phyloP scores from a whole-genome alignment of 163 green algal species.

The Scenedesmus sp. region DNA sequence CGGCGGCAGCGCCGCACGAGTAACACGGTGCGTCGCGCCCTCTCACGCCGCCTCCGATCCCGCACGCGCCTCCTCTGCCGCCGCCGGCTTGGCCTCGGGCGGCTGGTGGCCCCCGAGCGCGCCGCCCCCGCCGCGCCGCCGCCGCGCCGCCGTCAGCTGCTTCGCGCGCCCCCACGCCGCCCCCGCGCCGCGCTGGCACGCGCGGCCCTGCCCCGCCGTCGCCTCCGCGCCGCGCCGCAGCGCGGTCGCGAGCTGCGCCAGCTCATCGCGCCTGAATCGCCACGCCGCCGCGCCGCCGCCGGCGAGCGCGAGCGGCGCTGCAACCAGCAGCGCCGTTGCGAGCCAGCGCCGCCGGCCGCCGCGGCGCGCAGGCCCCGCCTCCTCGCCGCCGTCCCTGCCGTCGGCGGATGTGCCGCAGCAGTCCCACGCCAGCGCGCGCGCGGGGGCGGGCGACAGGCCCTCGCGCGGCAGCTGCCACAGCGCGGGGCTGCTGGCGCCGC shows the following conservation, averaged over 20 bases:
- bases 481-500: not conserved
- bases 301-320: not conserved
- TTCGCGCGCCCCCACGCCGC: not conserved
- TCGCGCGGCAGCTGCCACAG: not conserved
- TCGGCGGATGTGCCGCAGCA: not conserved
- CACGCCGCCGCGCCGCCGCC: slow-evolving; percentile 23
- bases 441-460: not conserved
- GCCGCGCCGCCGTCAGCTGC: too few relatives aligned
- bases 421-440: not conserved
- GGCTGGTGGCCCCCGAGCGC: too few relatives aligned
- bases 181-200: not conserved
- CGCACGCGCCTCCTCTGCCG: too few relatives aligned
- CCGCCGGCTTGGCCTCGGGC: too few relatives aligned
- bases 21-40: too few relatives aligned
- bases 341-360: not conserved
- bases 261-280: slow-evolving; percentile 1
- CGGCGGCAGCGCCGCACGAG: too few relatives aligned
- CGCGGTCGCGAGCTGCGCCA: not conserved
- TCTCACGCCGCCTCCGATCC: too few relatives aligned
- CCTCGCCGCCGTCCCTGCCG: not conserved
- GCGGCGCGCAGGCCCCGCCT: not conserved
- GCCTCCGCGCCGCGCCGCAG: not conserved
- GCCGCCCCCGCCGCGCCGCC: too few relatives aligned
- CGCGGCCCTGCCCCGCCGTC: not conserved
- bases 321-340: not conserved